These are phyloP conservation scores for Fraxinus latifolia DNA, from an alignment of 305 asterid genomes.

Conservation along the genomic window DNA sequence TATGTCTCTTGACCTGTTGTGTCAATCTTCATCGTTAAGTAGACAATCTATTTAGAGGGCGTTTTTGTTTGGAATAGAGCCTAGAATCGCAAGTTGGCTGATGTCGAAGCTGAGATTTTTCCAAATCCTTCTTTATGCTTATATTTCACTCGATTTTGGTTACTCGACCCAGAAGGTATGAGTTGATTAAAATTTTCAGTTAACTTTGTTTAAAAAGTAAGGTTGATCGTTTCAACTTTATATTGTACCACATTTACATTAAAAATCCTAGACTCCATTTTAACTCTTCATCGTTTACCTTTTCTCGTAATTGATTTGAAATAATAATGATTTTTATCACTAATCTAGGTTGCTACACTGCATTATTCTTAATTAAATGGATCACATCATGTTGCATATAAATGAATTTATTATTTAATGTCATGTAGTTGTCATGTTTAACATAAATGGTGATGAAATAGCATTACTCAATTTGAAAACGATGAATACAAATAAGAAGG, in stretches of 20 bases:
- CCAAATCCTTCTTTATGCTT: not conserved
- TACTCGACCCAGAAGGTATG: not conserved
- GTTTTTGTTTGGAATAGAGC: not conserved
- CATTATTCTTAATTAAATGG: not conserved
- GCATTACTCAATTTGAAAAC: not conserved
- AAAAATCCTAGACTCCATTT: not conserved
- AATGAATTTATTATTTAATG: not conserved
- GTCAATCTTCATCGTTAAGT: not conserved
- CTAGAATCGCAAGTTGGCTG: not conserved
- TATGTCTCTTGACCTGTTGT: conserved; percentile 10
- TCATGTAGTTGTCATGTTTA: not conserved
- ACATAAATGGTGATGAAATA: not conserved
- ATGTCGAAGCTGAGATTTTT: not conserved
- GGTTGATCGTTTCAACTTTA: not conserved
- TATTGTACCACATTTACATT: not conserved
- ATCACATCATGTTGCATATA: not conserved
- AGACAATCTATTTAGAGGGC: not conserved
- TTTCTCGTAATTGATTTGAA: not conserved
- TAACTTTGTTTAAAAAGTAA: not conserved
- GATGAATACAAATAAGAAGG: not conserved
- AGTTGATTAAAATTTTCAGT: not conserved
- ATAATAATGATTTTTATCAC: not conserved
- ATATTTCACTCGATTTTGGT: not conserved
- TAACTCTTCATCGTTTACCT: not conserved
- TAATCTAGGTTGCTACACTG: not conserved